Base-by-base conservation (phyloP, 2,329 filamentous ascomycete species). In the Cercospora zeina region DNA sequence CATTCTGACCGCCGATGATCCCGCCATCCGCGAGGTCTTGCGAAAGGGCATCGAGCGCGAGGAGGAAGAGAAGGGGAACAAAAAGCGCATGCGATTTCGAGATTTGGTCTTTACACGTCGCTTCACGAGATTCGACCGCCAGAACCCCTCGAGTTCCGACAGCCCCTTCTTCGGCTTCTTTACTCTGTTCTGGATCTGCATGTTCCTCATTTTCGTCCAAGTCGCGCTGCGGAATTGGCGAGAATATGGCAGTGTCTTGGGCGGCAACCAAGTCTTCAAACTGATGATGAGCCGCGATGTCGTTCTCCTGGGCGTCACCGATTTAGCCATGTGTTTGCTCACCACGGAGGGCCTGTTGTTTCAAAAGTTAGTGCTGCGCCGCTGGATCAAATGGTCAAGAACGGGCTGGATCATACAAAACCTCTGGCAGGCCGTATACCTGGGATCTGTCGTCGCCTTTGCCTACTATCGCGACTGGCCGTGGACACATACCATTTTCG, bases 401-500 rank as follows among this genome's bases (percentile, higher is more conserved):
- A 76, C 80, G 7, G 90, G 89, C 1, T 92, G 89, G 89, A 81
- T 91, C 24, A 76, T 91, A 30, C 89, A 93, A 71, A 88, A 89
- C 70, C 77, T 88, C 1, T 93, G 89, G 89, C 87, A 93, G 76
- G 78, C 80, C 0, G 65, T 80, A 13, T 92, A 88, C 68, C 81
- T 91, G 10, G 81, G 78, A 3, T 79, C 79, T 8, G 82, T 88
- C 3, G 78, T 92, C 4, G 83, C 82, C 56, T 85, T 89, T 78
- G 88, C 89, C 0, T 81, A 89, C 54, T 82, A 86, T 70, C 82
- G 89, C 4, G 85, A 91, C 55, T 93, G 89, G 90, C 88, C 89
- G 1, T 93, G 90, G 90, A 90, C 89, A 13, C 89, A 91, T 70
- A 90, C 88, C 1, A 87, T 91, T 16, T 91, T 89, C 73, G 89